A percentile compares a stretch with the other conserved stretches of the same genome.
Evolutionary conservation across 306 rosid species (phyloP).

Genomic region (Sicyos baderoa): DNA sequence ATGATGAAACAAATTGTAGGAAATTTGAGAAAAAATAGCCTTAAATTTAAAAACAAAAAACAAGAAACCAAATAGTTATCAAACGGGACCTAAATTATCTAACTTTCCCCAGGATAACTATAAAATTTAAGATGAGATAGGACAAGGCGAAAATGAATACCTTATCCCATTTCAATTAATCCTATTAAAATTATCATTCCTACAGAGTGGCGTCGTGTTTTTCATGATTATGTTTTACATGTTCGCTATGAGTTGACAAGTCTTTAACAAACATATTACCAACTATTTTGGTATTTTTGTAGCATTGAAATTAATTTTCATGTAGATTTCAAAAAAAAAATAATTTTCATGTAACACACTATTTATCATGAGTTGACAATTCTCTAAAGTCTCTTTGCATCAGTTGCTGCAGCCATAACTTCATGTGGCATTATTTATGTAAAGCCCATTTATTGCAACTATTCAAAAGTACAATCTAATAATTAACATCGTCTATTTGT

Average conservation of each 20-base stretch:
- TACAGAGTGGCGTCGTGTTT: neutral
- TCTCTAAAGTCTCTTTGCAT: neutral
- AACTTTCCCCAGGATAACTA: too few species aligned
- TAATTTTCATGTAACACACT: neutral
- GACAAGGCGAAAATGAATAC: too few species aligned
- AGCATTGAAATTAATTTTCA: slow-evolving; percentile 1
- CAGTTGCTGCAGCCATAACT: neutral
- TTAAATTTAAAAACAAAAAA: too few species aligned
- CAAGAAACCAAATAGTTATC: too few species aligned
- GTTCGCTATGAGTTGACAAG: slow-evolving; percentile 9
- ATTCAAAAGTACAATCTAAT: neutral
- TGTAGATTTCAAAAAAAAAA: too few species aligned
- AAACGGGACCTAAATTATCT: too few species aligned
- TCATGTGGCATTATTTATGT: neutral
- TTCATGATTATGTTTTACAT: neutral
- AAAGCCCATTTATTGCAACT: neutral
- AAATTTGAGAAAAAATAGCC: too few species aligned
- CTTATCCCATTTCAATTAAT: too few species aligned
- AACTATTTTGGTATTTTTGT: slow-evolving; percentile 11
- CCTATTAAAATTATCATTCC: neutral
- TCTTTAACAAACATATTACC: neutral
- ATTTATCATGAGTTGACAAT: slow-evolving; percentile 1
- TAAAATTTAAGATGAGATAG: too few species aligned
- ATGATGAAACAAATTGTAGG: too few species aligned
- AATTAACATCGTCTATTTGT: neutral